Evolutionary conservation across 1,139 yeast species (phyloP), one percentile per base, ranked within the genome.

Genomic region (Scheffersomyces quercinus): DNA sequence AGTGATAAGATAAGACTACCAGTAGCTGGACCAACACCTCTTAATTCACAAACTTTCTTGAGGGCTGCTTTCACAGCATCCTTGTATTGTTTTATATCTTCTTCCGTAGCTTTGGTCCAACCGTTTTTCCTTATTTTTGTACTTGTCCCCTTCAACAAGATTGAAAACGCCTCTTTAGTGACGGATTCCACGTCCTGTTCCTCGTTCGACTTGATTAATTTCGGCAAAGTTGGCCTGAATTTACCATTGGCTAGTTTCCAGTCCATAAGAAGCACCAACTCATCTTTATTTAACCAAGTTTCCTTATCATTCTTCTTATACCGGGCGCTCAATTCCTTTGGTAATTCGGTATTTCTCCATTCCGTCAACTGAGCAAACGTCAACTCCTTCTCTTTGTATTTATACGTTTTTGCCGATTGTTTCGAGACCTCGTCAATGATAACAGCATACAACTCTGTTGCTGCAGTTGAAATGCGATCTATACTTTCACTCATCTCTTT

Each of bases 21-120:
- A 4, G 79, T 75, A 4, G 82, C 81, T 1, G 81, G 80, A 0
- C 82, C 82, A 5, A 76, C 78, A 0, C 81, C 82, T 41, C 59
- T 59, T 32, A 77, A 58, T 38, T 60, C 62, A 46, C 73, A 64
- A 5, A 70, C 46, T 29, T 51, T 51, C 35, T 66, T 67, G 40
- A 75, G 42, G 1, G 72, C 40, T 6, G 46, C 43, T 39, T 62
- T 63, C 5, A 70, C 53, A 0, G 45, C 39, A 1, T 35, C 37
- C 3, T 36, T 42, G 12, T 49, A 40, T 48, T 65, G 69, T 6
- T 51, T 46, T 14, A 34, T 40, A 20, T 28, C 41, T 8, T 47
- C 41, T 10, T 29, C 29, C 10, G 29, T 35, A 37, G 39, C 39
- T 5, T 39, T 33, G n/a, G 44, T 30, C 58, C 58, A 52, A 10